Conservation (phyloP, 768 basidiomycete species). For the Termitomyces sp. region DNA sequence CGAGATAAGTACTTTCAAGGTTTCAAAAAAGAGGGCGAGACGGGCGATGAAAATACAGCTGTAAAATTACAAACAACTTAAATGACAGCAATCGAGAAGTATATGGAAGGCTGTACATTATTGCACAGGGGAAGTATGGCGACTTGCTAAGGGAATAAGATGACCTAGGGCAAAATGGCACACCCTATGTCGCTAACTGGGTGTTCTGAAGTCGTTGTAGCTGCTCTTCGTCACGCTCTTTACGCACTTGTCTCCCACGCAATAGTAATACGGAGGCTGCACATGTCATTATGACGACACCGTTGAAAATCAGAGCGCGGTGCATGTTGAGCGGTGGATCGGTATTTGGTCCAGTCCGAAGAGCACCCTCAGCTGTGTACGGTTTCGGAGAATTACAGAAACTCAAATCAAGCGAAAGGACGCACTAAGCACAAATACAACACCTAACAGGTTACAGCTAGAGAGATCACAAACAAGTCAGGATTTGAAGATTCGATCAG, state of each 20-base stretch:
- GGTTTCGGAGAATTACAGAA: not conserved
- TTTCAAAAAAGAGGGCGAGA: constrained; percentile 45
- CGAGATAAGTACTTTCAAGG: constrained; percentile 84
- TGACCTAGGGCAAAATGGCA: not conserved
- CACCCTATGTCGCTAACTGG: not conserved
- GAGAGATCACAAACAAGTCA: not conserved
- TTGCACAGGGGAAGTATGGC: not conserved
- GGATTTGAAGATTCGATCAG: not conserved
- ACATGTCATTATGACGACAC: constrained; percentile 36
- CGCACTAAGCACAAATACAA: constrained; percentile 60
- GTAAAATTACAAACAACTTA: not conserved
- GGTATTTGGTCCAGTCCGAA: constrained; percentile 56
- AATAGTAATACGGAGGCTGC: constrained; percentile 43
- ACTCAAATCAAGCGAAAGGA: not conserved
- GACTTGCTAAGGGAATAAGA: not conserved
- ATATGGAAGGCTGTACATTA: not conserved
- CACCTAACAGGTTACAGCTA: constrained; percentile 63
- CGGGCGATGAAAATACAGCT: not conserved
- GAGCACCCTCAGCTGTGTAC: constrained; percentile 54
- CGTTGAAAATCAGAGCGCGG: constrained; percentile 62
- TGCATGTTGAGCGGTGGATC: constrained; percentile 74
- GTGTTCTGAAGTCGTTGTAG: constrained; percentile 1
- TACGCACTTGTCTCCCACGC: constrained; percentile 56
- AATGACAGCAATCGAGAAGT: not conserved
- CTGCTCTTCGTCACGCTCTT: constrained; percentile 57